These are phyloP conservation scores for Inonotus obliquus DNA, from an alignment of 1,284 basidiomycete genomes.

Conservation along the genomic window DNA sequence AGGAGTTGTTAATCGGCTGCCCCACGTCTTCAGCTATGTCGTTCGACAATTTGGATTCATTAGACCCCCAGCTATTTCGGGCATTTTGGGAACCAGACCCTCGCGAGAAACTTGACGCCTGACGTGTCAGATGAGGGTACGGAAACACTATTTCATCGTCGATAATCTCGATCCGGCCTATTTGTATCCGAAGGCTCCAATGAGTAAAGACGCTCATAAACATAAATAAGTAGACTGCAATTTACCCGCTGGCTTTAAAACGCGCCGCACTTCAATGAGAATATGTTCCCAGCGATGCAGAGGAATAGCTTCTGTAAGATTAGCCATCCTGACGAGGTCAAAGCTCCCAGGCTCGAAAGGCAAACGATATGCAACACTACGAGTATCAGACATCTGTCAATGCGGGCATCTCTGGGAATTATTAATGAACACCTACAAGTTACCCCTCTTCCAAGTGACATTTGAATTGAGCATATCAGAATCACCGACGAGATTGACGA, in stretches of 20 bases:
- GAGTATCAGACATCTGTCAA: conserved; percentile 8
- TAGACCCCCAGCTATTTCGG: conserved; percentile 11
- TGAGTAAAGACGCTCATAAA: background rate
- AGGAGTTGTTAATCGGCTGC: background rate
- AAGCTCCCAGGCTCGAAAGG: conserved; percentile 60
- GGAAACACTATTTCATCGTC: conserved; percentile 68
- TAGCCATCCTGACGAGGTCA: conserved; percentile 67
- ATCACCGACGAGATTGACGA: conserved; percentile 45
- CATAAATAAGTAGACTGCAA: background rate
- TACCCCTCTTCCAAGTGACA: conserved; percentile 50
- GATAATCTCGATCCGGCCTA: conserved; percentile 62
- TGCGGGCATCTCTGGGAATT: background rate
- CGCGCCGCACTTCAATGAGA: conserved; percentile 51
- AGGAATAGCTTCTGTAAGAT: conserved; percentile 57
- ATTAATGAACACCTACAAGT: conserved; percentile 49
- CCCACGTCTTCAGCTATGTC: conserved; percentile 17
- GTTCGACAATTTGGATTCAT: background rate
- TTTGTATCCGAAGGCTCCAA: conserved; percentile 16
- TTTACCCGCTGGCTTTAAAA: conserved; percentile 39
- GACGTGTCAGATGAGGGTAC: conserved; percentile 28
- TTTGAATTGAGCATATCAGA: conserved; percentile 39
- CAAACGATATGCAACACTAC: conserved; percentile 47
- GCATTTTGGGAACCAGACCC: conserved; percentile 4
- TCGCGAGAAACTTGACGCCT: conserved; percentile 19
- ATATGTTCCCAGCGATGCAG: conserved; percentile 52